These are phyloP conservation scores for Colletotrichum echinochloae DNA, from an alignment of 2,329 filamentous ascomycete genomes.

Conservation along the genomic window DNA sequence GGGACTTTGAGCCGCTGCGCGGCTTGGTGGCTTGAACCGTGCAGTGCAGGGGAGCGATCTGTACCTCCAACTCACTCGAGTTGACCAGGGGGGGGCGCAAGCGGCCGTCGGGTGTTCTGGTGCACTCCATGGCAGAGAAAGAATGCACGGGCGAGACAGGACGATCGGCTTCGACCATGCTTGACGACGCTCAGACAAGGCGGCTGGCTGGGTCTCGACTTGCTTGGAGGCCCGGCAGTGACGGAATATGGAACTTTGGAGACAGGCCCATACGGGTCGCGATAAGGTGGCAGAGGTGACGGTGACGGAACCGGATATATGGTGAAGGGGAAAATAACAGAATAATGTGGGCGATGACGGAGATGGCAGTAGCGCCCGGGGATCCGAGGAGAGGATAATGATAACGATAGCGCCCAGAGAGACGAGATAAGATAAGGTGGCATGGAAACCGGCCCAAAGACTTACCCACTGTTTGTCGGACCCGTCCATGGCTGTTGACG, in stretches of 20 bases:
- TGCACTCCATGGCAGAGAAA: constrained; percentile 12
- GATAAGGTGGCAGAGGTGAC: constrained; percentile 26
- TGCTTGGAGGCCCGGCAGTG: constrained; percentile 19
- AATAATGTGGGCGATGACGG: constrained; percentile 34
- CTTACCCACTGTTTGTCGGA: constrained; percentile 64
- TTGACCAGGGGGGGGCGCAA: constrained; percentile 25
- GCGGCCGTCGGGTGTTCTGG: constrained; percentile 11
- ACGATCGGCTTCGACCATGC: constrained; percentile 35
- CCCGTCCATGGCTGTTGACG: constrained; percentile 41
- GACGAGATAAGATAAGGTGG: not conserved
- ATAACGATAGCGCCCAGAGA: constrained; percentile 15
- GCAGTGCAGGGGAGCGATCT: constrained; percentile 22
- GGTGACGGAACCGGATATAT: constrained; percentile 18
- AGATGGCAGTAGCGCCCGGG: constrained; percentile 10
- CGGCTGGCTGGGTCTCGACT: constrained; percentile 9
- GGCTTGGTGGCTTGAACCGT: constrained; percentile 33
- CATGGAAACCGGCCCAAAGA: constrained; percentile 35
- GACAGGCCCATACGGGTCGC: constrained; percentile 23
- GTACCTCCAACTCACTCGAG: constrained; percentile 32
- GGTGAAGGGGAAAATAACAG: constrained; percentile 25
- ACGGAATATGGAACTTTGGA: constrained; percentile 28
- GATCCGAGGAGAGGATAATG: constrained; percentile 17
- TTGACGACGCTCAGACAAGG: not conserved
- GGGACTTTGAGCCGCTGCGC: constrained; percentile 23
- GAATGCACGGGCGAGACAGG: constrained; percentile 22